Evolutionary conservation across 495 filamentous ascomycete species (phyloP), one percentile per base, ranked within the genome.

Genomic region (Penicillium cosmopolitanum): DNA sequence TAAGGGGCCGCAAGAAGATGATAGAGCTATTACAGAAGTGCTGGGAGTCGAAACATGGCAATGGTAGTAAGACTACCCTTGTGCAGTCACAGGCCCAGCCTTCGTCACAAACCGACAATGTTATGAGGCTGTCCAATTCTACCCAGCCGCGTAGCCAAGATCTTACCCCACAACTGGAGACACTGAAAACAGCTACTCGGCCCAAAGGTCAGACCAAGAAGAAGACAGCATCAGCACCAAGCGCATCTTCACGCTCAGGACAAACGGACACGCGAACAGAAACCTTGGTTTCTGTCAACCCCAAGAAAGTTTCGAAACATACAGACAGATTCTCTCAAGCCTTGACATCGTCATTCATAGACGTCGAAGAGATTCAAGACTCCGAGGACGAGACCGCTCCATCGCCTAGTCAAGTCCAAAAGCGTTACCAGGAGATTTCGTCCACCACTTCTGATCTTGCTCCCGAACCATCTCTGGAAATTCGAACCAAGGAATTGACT

Each of bases 21-120:
- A 87, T 95, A 34, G 75, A 84, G 12, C 67, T 92, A 12, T 74
- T 95, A 5, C 75, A 90, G 53, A 84, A 84, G 65, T 95, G 91
- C 66, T 96, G 91, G 90, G 71, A 82, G 56, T 79, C 78, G 34
- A 77, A 80, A 52, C 64, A 76, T 52, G 68, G 68, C 9, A 65
- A 47, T 51, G 43, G 23, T 12, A 23, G 16, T 33, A 60, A 34
- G 15, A n/a, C 35, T 16, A 13, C 19, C n/a, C 42, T n/a, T 21
- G 53, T 21, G 9, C 13, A n/a, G 6, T 18, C 25, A 15, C 38
- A 40, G 16, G 8, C 21, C 13, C 19, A 40, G 16, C 15, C 36
- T 13, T 23, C 36, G 16, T 2, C 53, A 40, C 40, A 62, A 34
- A 31, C 40, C 16, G 47, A 47, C 12, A 31, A 31, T 31, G 13